These are phyloP conservation scores for Arctostaphylos glauca DNA, from an alignment of 148 eudicot genomes.

Conservation along the genomic window DNA sequence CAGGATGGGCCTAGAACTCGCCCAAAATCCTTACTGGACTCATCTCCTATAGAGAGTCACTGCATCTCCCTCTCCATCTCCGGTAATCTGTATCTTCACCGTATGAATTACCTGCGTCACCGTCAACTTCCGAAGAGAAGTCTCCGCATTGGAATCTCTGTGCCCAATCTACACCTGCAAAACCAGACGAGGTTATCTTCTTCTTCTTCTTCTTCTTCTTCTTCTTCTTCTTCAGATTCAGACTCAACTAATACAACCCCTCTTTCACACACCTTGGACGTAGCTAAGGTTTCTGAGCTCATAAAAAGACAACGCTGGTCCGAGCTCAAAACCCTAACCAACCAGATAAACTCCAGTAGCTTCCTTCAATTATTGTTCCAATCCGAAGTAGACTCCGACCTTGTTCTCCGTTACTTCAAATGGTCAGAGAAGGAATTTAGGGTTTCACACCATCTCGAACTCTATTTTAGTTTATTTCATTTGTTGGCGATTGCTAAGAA, in stretches of 20 bases:
- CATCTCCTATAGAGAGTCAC: no score
- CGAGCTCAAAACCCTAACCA: slow-evolving; percentile 26
- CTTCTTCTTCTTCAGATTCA: slow-evolving; percentile 14
- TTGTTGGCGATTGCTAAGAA: slow-evolving; percentile 36
- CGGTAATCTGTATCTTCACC: no score
- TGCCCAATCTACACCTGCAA: background rate
- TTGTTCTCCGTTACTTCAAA: slow-evolving; percentile 37
- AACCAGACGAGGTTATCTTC: slow-evolving; percentile 2
- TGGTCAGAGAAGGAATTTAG: slow-evolving; percentile 45
- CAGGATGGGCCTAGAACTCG: no score
- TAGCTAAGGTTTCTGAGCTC: slow-evolving; percentile 28
- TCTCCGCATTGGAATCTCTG: background rate
- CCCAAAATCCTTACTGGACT: no score
- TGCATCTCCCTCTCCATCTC: no score
- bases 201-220: slow-evolving; percentile 19
- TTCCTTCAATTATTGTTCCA: slow-evolving; percentile 35
- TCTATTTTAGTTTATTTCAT: slow-evolving; percentile 37
- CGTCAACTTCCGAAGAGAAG: background rate
- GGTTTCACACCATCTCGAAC: slow-evolving; percentile 36
- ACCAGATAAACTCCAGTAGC: slow-evolving; percentile 19
- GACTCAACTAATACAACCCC: slow-evolving; percentile 1
- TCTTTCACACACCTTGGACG: slow-evolving; percentile 21
- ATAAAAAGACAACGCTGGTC: slow-evolving; percentile 34
- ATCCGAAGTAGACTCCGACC: slow-evolving; percentile 24
- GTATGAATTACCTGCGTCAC: background rate